These are phyloP conservation scores for Odonthalia washingtoniensis DNA, from an alignment of 31 red algal species.

Conservation along the genomic window DNA sequence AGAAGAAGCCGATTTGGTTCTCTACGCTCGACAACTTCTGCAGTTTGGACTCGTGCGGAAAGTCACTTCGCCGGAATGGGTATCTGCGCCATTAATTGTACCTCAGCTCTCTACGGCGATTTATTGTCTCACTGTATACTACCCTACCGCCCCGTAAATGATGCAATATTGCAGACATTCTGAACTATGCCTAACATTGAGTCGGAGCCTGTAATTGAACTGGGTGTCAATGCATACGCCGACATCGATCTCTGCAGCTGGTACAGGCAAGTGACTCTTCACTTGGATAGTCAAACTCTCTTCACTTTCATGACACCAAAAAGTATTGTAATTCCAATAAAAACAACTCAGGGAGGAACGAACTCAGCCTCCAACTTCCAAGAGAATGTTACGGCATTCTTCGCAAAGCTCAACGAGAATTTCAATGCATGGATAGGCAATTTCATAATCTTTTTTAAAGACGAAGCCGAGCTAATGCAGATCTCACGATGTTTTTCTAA, in stretches of 20 bases:
- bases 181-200: conserved; percentile 54
- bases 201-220: neutral
- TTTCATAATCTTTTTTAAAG: no score
- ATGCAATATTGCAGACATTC: no score
- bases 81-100: neutral
- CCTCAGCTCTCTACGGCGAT: conserved; percentile 13
- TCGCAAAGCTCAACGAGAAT: no score
- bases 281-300: conserved; percentile 28
- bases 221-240: conserved; percentile 33
- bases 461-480: no score
- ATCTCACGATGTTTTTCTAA: no score
- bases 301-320: conserved; percentile 48
- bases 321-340: conserved; percentile 32
- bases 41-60: conserved; percentile 35
- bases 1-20: no score
- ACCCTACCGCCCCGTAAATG: no score
- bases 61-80: conserved; percentile 15
- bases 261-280: conserved; percentile 44
- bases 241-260: conserved; percentile 50
- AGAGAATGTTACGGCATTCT: no score
- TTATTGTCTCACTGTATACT: conserved; percentile 22
- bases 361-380: conserved; percentile 44
- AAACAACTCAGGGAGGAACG: no score
- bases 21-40: conserved; percentile 32
- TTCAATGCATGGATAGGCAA: no score